Evolutionary conservation across 2,329 filamentous ascomycete genomes (phyloP), one percentile per base, ranked within the genome.

Genomic region (Leptodontidium sp.): DNA sequence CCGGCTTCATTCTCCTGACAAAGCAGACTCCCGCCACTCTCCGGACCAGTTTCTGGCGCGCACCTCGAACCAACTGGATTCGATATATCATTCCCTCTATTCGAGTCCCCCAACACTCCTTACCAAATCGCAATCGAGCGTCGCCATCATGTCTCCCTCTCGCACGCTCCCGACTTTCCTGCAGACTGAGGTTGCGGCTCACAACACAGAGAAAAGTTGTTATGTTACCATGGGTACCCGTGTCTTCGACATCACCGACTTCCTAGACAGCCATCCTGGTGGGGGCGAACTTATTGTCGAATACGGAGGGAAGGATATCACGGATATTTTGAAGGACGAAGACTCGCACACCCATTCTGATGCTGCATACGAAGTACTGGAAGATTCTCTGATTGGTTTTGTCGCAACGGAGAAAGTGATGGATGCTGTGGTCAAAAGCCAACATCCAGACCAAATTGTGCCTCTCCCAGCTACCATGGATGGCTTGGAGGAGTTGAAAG

Each of bases 191-290:
- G 90, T 99, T 77, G 89, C 91, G 80, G 84, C 89, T 75, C 94
- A 97, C 81, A 95, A 92, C 80, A 90, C 88, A 58, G 83, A 84
- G 61, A 88, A 93, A 78, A 97, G 93, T 61, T 98, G 95, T 84
- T 99, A 94, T 84, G 94, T 99, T 75, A 96, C 93, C 2, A 85
- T 98, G 65, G 94, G 93, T 71, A 87, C 87, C 68, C 97, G 95
- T 75, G 95, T 99, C 75, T 99, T 94, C 86, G 95, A 99, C 84
- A 87, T 99, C 72, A 98, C 96, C 68, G 89, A 93, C 66, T 99
- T 99, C 78, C 81, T 98, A 70, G 89, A 94, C 64, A 90, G 94
- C 74, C 96, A 99, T 79, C 96, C 96, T 29, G 96, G 96, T 74
- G 96, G 96, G 68, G 88, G 89, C 75, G 93, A 97, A 71, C 84